phyloP scores from a whole-genome alignment of 805 yeast genomes.

The Teunomyces kruisii region DNA sequence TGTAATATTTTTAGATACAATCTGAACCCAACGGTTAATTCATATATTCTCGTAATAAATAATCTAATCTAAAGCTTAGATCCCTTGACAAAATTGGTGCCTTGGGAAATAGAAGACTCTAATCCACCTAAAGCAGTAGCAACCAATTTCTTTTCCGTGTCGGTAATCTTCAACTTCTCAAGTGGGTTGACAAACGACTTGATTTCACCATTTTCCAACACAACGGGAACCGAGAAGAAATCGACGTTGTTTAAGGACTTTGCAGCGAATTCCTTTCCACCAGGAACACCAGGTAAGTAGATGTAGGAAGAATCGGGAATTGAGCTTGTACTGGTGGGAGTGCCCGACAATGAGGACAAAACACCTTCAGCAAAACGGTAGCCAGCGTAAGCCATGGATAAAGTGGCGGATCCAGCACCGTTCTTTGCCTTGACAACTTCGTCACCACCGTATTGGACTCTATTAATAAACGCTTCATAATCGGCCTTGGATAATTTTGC shows the following conservation, averaged over 20 bases:
- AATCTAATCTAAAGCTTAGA: constrained; percentile 30
- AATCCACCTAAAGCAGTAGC: constrained; percentile 41
- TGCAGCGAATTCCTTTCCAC: constrained; percentile 44
- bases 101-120: constrained; percentile 39
- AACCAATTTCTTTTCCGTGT: constrained; percentile 32
- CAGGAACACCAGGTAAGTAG: constrained; percentile 53
- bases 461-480: constrained; percentile 30
- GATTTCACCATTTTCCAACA: constrained; percentile 37
- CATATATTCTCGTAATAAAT: not conserved
- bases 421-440: constrained; percentile 94
- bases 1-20: not conserved
- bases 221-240: constrained; percentile 51
- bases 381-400: constrained; percentile 94
- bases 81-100: constrained; percentile 38
- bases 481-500: constrained; percentile 14
- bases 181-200: constrained; percentile 37
- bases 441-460: constrained; percentile 76
- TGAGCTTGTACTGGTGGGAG: constrained; percentile 40
- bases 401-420: constrained; percentile 93
- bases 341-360: constrained; percentile 58
- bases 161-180: constrained; percentile 27
- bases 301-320: constrained; percentile 50
- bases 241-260: constrained; percentile 37
- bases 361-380: constrained; percentile 70
- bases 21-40: no score